Percentiles rank a stretch among this genome's conserved stretches.
These are phyloP conservation scores for Colletotrichum incanum DNA, from an alignment of 2,329 filamentous ascomycete species.

Conservation along the genomic window DNA sequence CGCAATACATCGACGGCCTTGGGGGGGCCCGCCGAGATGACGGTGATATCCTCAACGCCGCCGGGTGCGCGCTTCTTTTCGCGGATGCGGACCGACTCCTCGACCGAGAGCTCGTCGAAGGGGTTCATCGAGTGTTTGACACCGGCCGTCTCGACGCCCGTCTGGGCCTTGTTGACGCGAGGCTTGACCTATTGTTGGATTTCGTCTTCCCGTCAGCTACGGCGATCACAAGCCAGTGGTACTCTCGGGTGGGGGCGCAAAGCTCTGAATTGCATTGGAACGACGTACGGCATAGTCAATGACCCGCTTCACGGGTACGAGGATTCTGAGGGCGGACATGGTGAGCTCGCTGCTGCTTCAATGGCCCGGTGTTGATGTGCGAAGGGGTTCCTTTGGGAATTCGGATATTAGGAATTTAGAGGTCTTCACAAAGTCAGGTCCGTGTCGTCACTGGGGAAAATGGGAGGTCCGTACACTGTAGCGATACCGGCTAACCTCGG, in stretches of 20 bases:
- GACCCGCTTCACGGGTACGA: slow-evolving; percentile 87
- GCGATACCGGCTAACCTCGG: slow-evolving; percentile 63
- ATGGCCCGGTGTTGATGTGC: slow-evolving; percentile 34
- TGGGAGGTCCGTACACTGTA: slow-evolving; percentile 46
- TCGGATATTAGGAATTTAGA: slow-evolving; percentile 41
- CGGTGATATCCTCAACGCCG: slow-evolving; percentile 92
- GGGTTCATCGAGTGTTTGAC: slow-evolving; percentile 99
- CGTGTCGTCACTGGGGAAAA: slow-evolving; percentile 43
- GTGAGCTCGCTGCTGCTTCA: slow-evolving; percentile 33
- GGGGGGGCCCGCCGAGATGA: slow-evolving; percentile 87
- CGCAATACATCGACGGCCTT: slow-evolving; percentile 92
- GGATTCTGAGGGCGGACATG: slow-evolving; percentile 62
- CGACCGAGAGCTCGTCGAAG: slow-evolving; percentile 98
- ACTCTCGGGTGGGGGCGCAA: not conserved
- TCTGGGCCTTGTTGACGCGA: slow-evolving; percentile 80
- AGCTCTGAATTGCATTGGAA: not conserved
- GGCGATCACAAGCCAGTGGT: slow-evolving; percentile 34
- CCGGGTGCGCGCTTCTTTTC: slow-evolving; percentile 82
- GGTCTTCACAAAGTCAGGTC: slow-evolving; percentile 29
- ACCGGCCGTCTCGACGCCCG: slow-evolving; percentile 90
- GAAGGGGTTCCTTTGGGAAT: slow-evolving; percentile 39
- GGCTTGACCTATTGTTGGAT: slow-evolving; percentile 72
- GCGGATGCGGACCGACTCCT: slow-evolving; percentile 95
- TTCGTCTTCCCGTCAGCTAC: slow-evolving; percentile 31
- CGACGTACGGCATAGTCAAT: slow-evolving; percentile 87